Conservation (phyloP, 495 filamentous ascomycete species). For the Oidiodendron maius region DNA sequence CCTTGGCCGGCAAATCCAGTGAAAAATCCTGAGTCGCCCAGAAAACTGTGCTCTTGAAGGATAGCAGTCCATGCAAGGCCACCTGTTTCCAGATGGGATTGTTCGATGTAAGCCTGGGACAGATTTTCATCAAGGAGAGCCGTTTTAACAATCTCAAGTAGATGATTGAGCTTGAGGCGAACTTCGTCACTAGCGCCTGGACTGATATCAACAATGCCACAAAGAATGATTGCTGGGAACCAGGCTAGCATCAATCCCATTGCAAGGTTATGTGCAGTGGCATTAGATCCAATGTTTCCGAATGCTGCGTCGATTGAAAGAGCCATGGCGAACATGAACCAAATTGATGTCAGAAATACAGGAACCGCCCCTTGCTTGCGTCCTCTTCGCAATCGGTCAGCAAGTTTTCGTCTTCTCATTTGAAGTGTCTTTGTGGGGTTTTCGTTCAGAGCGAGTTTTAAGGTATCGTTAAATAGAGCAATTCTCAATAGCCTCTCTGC, state of each 20-base stretch:
- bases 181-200: not conserved
- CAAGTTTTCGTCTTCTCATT: not conserved
- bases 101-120: not conserved
- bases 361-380: conserved; percentile 1
- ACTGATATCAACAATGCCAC: not conserved
- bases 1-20: not conserved
- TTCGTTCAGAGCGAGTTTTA: not conserved
- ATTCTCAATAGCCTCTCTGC: not conserved
- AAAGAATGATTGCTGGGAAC: not conserved
- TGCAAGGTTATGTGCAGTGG: not conserved
- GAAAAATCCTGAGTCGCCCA: not conserved
- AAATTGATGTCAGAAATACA: not conserved
- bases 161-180: not conserved
- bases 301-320: not conserved
- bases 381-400: not conserved
- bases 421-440: not conserved
- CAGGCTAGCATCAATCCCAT: not conserved
- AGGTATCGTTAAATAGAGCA: not conserved
- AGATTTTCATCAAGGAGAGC: not conserved
- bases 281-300: not conserved
- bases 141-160: not conserved
- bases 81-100: not conserved
- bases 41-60: not conserved
- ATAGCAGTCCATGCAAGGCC: not conserved
- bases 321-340: not conserved